Evolutionary conservation across 495 filamentous ascomycete species (phyloP).

Genomic region (Penicillium robsamsonii): DNA sequence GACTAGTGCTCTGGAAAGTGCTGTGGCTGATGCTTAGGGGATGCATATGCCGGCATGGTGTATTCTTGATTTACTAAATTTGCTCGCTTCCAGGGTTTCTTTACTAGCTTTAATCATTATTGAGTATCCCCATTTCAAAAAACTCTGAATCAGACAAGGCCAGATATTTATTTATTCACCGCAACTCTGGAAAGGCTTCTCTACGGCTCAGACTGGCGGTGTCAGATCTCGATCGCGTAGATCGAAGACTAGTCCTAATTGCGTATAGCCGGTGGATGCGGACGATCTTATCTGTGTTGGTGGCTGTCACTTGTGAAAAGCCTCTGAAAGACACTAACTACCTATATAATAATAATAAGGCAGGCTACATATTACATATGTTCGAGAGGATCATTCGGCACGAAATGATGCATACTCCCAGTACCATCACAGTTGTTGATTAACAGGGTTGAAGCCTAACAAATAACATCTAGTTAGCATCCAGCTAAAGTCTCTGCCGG

Average conservation of each 20-base stretch:
- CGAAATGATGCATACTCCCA: neutral
- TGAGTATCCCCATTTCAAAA: neutral
- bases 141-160: neutral
- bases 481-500: conserved; percentile 51
- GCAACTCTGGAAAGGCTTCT: neutral
- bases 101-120: neutral
- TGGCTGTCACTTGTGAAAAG: neutral
- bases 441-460: neutral
- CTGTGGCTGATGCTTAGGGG: conserved; percentile 59
- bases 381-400: neutral
- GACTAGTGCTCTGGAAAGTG: conserved; percentile 83
- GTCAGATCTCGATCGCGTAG: conserved; percentile 2
- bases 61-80: neutral
- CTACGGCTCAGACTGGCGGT: conserved; percentile 1
- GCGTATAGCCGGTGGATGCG: conserved; percentile 5
- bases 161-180: neutral
- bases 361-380: neutral
- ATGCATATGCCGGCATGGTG: neutral
- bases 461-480: neutral
- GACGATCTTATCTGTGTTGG: conserved; percentile 7
- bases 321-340: neutral
- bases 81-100: neutral
- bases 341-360: neutral
- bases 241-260: conserved; percentile 4
- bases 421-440: neutral